Evolutionary conservation across 1,139 yeast species (phyloP), one percentile per base, ranked within the genome.

Genomic region (Blastobotrys raffinosifermentans): DNA sequence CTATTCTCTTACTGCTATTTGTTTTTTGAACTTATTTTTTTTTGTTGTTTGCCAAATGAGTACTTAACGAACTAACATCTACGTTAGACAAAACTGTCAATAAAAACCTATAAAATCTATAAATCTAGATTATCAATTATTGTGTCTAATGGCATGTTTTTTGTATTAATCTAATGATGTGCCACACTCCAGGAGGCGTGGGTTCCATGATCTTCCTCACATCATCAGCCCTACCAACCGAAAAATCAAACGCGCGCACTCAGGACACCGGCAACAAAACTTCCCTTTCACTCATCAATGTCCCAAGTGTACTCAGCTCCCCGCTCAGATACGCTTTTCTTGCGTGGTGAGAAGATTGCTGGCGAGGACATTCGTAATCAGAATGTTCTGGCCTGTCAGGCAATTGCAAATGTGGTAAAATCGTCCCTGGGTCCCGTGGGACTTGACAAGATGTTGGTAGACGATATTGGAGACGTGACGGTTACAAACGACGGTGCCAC

Each of bases 401-500:
- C 96, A 3, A 96, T 93, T 39, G 96, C 98, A 50, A 93, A 93
- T 61, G 96, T 93, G 31, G 96, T 93, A 48, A 93, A 91, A 64
- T 82, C 96, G 15, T 87, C 97, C 2, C 69, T 93, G 45, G 99
- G 99, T 4, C 99, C 99, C 6, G 98, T 91, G 29, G 99, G 99
- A 17, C 72, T 93, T 41, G 99, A 93, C 65, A 93, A 93, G 69
- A 91, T 93, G 96, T 73, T 93, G 43, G 99, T 93, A 34, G 99
- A 93, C 63, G 98, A 93, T 59, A 93, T 93, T 65, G 98, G 98
- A 45, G 99, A 93, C 65, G 97, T 93, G 34, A 89, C 96, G 4
- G 97, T 93, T 38, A 93, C 99, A 37, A 93, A 93, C 60, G 99
- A 93, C 62, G 99, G 99, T 47, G 98, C 99, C 40, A 93, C 98